phyloP scores from a whole-genome alignment of 139 green algal genomes.

The Haematococcus sp. region DNA sequence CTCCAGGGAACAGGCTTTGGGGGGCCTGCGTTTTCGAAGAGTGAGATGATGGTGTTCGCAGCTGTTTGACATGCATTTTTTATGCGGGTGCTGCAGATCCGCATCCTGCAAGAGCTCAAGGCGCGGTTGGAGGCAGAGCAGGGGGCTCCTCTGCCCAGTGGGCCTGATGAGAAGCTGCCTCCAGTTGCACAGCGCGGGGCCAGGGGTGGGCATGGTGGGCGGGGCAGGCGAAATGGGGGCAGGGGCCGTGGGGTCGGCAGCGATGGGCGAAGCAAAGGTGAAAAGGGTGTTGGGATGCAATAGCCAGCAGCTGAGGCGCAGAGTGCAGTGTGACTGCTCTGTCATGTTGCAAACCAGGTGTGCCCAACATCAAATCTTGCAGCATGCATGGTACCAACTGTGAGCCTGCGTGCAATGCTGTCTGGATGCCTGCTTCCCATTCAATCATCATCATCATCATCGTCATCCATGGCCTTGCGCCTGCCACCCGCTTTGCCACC shows the following conservation, averaged over 20 bases:
- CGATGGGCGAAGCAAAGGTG: no score
- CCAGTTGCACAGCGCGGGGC: conserved; percentile 29
- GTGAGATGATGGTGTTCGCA: no score
- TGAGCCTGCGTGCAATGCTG: no score
- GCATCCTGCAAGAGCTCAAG: conserved; percentile 65
- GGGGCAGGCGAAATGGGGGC: neutral
- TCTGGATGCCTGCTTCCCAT: no score
- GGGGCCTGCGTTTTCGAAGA: neutral
- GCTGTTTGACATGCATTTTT: no score
- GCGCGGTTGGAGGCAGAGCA: conserved; percentile 52
- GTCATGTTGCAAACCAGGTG: no score
- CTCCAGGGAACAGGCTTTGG: neutral
- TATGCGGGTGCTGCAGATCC: conserved; percentile 58
- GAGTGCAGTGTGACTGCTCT: no score
- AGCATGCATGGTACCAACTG: no score
- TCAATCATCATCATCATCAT: no score
- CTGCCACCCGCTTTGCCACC: conserved; percentile 8
- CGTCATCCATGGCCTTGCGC: conserved; percentile 3
- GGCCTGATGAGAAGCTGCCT: conserved; percentile 46
- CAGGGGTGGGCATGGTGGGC: neutral
- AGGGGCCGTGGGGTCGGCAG: neutral
- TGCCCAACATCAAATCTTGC: no score
- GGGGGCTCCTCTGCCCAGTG: conserved; percentile 45
- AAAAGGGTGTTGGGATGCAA: no score
- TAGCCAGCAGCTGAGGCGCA: no score